Evolutionary conservation across 495 filamentous ascomycete species (phyloP).

Genomic region (Elasticomyces elasticus): DNA sequence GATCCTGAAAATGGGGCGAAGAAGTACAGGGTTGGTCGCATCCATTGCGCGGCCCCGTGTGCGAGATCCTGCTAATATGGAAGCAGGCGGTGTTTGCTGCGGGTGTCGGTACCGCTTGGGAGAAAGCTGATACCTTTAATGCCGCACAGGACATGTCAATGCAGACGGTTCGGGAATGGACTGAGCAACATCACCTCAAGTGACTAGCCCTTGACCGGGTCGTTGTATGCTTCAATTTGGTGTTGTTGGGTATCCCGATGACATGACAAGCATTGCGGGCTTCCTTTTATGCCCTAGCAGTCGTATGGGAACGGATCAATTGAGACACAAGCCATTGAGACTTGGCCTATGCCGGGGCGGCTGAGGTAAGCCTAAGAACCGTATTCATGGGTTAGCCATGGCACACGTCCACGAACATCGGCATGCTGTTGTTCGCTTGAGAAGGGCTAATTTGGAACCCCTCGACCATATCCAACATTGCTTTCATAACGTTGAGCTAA

Average conservation of each 20-base stretch:
- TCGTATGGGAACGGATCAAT: no score
- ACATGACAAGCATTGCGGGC: no score
- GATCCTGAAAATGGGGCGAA: constrained; percentile 41
- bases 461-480: no score
- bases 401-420: no score
- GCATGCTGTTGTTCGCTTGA: no score
- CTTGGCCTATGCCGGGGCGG: no score
- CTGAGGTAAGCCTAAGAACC: no score
- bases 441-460: no score
- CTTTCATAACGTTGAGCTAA: no score
- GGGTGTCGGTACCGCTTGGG: constrained; percentile 50
- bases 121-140: constrained; percentile 26
- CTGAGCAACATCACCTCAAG: background rate
- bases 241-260: background rate
- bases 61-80: background rate
- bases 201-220: background rate
- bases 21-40: constrained; percentile 44
- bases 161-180: background rate
- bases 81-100: constrained; percentile 42
- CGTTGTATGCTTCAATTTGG: background rate
- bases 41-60: background rate
- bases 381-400: no score
- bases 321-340: no score
- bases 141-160: background rate
- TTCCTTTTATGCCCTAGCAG: no score